phyloP scores from a whole-genome alignment of 1,139 yeast species.

The Diutina siamensis region DNA sequence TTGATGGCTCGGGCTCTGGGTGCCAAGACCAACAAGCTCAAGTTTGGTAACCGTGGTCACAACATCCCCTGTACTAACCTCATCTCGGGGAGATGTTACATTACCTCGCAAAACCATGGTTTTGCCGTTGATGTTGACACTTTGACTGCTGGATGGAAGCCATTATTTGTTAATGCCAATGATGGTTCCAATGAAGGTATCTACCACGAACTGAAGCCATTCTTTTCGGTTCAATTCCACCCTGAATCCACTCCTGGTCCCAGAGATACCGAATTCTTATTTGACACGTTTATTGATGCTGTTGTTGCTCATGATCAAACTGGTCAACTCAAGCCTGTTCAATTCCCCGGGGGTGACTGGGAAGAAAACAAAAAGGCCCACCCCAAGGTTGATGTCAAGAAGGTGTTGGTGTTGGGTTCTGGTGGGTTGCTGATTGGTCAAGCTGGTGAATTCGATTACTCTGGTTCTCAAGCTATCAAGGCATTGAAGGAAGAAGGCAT shows the following conservation, averaged over 20 bases:
- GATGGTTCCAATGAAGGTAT: constrained; percentile 99
- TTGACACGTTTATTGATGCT: constrained; percentile 82
- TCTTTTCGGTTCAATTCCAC: constrained; percentile 98
- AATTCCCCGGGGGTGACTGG: constrained; percentile 80
- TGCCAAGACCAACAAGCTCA: constrained; percentile 81
- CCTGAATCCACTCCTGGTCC: constrained; percentile 99
- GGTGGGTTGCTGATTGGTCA: constrained; percentile 99
- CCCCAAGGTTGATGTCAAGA: constrained; percentile 77
- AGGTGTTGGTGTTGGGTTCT: constrained; percentile 92
- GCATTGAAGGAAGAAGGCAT: constrained; percentile 97
- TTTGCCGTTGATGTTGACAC: constrained; percentile 85
- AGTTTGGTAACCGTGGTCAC: constrained; percentile 99
- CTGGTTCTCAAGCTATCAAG: constrained; percentile 90
- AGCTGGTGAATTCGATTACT: constrained; percentile 99
- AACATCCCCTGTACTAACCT: constrained; percentile 96
- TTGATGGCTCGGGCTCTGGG: constrained; percentile 93
- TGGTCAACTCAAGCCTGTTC: constrained; percentile 56
- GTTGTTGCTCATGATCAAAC: constrained; percentile 51
- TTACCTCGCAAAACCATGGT: constrained; percentile 98
- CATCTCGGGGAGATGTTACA: constrained; percentile 92
- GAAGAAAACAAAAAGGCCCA: constrained; percentile 62
- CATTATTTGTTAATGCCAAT: constrained; percentile 88
- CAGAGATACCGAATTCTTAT: constrained; percentile 94
- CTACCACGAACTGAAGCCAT: constrained; percentile 77
- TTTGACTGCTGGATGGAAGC: constrained; percentile 77